Evolutionary conservation across 208 protist genomes (phyloP).

Genomic region (Wallacemonas sp.): DNA sequence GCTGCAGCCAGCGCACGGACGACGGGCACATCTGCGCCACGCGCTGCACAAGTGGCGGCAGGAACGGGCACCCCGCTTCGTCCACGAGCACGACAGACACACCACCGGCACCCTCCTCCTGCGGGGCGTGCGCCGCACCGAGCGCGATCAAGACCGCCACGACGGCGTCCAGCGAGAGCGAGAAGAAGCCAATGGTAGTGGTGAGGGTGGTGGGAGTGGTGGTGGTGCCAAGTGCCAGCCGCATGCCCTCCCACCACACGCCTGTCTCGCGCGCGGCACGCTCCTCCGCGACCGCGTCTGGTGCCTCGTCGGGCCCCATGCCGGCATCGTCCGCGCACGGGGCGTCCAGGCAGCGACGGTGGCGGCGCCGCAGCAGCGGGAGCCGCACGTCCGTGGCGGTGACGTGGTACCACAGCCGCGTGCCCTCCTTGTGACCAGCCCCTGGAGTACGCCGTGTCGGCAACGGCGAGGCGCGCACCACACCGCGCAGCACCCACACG

Average conservation of each 20-base stretch:
- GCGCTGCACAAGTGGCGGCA: conserved; percentile 18
- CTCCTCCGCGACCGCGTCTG: neutral
- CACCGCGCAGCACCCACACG: conserved; percentile 14
- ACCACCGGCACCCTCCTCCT: conserved; percentile 10
- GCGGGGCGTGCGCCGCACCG: conserved; percentile 35
- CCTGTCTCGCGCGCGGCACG: neutral
- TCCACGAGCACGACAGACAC: conserved; percentile 43
- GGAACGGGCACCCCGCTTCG: conserved; percentile 22
- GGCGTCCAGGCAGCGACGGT: neutral
- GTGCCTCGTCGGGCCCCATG: too few species aligned
- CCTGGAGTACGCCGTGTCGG: conserved; percentile 3
- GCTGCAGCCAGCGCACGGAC: conserved; percentile 8
- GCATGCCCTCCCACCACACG: conserved; percentile 33
- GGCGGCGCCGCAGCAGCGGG: conserved; percentile 17
- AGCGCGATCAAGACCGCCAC: conserved; percentile 38
- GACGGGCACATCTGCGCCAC: conserved; percentile 14
- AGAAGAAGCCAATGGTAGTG: conserved; percentile 20
- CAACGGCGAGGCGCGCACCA: conserved; percentile 8
- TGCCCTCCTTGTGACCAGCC: neutral
- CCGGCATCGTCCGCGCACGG: too few species aligned
- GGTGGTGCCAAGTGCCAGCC: conserved; percentile 30
- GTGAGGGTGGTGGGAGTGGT: neutral
- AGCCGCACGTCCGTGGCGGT: conserved; percentile 21
- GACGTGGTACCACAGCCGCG: conserved; percentile 20
- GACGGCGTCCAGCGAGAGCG: conserved; percentile 43